These are phyloP conservation scores for Yamadazyma spencermartinsiae DNA, from an alignment of 1,139 yeast species.

Conservation along the genomic window DNA sequence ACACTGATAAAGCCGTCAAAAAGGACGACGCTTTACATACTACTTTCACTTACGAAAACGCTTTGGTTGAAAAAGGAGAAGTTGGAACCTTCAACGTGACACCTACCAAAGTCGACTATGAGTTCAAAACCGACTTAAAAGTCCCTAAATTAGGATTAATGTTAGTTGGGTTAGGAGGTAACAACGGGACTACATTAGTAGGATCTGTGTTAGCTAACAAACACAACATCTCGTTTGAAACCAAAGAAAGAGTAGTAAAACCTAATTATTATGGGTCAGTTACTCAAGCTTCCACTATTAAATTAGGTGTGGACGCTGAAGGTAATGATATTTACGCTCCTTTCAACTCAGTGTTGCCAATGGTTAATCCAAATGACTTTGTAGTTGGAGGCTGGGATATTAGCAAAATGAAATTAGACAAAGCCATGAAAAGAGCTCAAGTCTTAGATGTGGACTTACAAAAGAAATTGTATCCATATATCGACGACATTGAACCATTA, in stretches of 20 bases:
- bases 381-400: slow-evolving; percentile 97
- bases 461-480: slow-evolving; percentile 66
- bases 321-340: slow-evolving; percentile 94
- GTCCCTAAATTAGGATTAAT: slow-evolving; percentile 87
- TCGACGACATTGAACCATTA: slow-evolving; percentile 68
- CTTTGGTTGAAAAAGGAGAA: slow-evolving; percentile 39
- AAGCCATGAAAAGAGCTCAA: slow-evolving; percentile 82
- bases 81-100: slow-evolving; percentile 66
- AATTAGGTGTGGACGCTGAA: slow-evolving; percentile 77
- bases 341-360: slow-evolving; percentile 83
- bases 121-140: slow-evolving; percentile 80
- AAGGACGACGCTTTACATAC: slow-evolving; percentile 64
- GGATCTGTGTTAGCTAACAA: slow-evolving; percentile 87
- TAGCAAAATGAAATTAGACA: slow-evolving; percentile 64
- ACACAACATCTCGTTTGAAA: slow-evolving; percentile 73
- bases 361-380: slow-evolving; percentile 87
- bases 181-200: slow-evolving; percentile 90
- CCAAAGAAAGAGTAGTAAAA: slow-evolving; percentile 75
- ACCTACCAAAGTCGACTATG: slow-evolving; percentile 72
- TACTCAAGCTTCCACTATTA: slow-evolving; percentile 88
- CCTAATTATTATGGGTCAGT: slow-evolving; percentile 97
- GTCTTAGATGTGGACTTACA: slow-evolving; percentile 87
- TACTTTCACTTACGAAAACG: slow-evolving; percentile 53
- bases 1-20: slow-evolving; percentile 61
- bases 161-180: slow-evolving; percentile 95